Base-by-base conservation (phyloP, 2,329 filamentous ascomycete genomes). In the Fusarium armeniacum region DNA sequence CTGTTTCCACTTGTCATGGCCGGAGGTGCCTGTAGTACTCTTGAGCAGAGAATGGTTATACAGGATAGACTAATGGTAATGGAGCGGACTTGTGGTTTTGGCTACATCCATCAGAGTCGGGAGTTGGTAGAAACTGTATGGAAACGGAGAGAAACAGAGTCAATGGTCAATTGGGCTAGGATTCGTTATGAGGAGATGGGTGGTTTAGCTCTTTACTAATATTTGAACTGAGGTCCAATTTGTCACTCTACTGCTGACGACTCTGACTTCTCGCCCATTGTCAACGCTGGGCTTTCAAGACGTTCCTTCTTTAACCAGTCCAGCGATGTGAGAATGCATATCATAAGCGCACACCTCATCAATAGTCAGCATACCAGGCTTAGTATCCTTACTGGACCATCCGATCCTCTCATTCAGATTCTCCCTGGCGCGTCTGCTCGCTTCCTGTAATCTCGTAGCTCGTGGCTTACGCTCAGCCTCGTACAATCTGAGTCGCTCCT, bases 291-390 rank as follows among this genome's bases (percentile, higher is more conserved):
- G 6, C 36, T 4, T 15, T 13, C 2, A 4, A n/a, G 22, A 30
- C 2, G 15, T 20, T 2, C 30, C 15, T 18, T 50, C 30, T 8
- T 36, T 33, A 10, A 61, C 54, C 9, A 74, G 36, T 40, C 63
- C 63, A 16, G 66, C 61, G 24, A 75, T 55, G 22, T 75, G 73
- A 18, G 62, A 62, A 56, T 75, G 71, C 72, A 76, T 70, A 50
- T 81, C 82, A 78, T 82, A 86, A 77, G 79, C 81, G 65, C 90
- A 90, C 82, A 90, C 89, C 73, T 90, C 87, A 64, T 89, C 86
- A 55, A 90, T 89, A 0, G 87, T 90, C 58, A 90, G 73, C 74
- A 88, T 88, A 4, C 84, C 81, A 44, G 81, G 83, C 68, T 87
- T 83, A 53, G 89, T 84, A 47, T 84, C 81, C 46, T 70, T 64